A percentile compares a stretch with the other conserved stretches of the same genome.
Conservation (phyloP, 163 green algal genomes). For the Scenedesmus sp. region DNA sequence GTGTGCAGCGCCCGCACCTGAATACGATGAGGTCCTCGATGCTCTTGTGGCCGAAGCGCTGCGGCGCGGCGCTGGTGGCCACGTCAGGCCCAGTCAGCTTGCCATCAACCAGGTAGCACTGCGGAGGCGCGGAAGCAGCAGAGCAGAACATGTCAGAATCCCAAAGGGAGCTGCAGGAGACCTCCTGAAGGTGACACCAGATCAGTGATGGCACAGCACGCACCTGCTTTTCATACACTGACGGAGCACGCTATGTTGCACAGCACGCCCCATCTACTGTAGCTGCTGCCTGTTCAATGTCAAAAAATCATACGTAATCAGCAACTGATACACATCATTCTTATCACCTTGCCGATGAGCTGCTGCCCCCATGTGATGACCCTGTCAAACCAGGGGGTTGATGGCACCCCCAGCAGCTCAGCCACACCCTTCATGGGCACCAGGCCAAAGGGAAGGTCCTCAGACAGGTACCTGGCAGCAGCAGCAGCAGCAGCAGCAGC, state of each 20-base stretch:
- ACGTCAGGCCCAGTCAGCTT: slow-evolving; percentile 1
- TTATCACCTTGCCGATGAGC: slow-evolving; percentile 32
- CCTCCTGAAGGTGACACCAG: too few relatives aligned
- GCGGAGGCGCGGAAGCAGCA: too few relatives aligned
- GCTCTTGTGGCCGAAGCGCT: slow-evolving; percentile 4
- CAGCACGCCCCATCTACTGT: too few relatives aligned
- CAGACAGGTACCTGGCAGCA: slow-evolving; percentile 7
- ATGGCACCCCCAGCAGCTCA: slow-evolving; percentile 22
- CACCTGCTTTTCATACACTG: too few relatives aligned
- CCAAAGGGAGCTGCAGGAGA: too few relatives aligned
- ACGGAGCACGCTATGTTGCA: too few relatives aligned
- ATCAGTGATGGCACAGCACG: too few relatives aligned
- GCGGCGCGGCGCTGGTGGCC: not conserved
- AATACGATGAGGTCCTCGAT: not conserved
- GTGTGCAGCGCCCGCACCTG: not conserved
- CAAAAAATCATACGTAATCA: too few relatives aligned
- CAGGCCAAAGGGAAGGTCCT: slow-evolving; percentile 40
- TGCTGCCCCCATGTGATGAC: slow-evolving; percentile 39
- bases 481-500: not conserved
- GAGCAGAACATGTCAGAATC: too few relatives aligned
- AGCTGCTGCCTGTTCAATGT: too few relatives aligned
- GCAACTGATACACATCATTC: too few relatives aligned
- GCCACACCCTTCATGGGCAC: slow-evolving; percentile 27
- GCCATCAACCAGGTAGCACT: slow-evolving; percentile 19
- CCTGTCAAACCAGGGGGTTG: slow-evolving; percentile 5